Evolutionary conservation across 768 basidiomycete species (phyloP).

Genomic region (Hygrophorus pudorinus): DNA sequence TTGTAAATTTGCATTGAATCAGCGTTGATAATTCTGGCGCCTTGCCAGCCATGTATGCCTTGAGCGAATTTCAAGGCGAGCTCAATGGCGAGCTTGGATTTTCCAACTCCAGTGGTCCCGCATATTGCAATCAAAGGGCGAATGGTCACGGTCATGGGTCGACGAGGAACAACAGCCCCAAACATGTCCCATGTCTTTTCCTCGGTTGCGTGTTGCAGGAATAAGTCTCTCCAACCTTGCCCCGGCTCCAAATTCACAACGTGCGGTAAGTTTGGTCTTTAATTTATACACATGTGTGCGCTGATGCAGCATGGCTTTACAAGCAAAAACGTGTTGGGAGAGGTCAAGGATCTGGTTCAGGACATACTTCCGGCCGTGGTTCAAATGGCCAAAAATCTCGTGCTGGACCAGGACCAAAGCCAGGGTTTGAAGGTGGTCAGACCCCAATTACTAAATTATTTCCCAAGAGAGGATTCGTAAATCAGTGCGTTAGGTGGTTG

Average conservation of each 20-base stretch:
- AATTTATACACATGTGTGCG: not conserved
- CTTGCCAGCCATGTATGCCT: conserved; percentile 34
- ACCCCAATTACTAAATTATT: conserved; percentile 85
- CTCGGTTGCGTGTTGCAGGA: conserved; percentile 26
- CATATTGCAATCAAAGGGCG: conserved; percentile 76
- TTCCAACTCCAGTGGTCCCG: conserved; percentile 94
- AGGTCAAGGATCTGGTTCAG: conserved; percentile 85
- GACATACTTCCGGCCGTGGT: conserved; percentile 89
- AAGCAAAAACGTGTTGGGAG: conserved; percentile 93
- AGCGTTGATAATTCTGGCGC: conserved; percentile 81
- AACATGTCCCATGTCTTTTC: conserved; percentile 19
- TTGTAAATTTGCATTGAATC: conserved; percentile 97
- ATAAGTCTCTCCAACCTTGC: conserved; percentile 63
- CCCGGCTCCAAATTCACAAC: conserved; percentile 61
- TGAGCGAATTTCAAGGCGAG: conserved; percentile 56
- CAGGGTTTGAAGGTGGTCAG: conserved; percentile 94
- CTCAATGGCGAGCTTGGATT: conserved; percentile 85
- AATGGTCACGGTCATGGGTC: conserved; percentile 37
- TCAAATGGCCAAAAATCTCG: conserved; percentile 95
- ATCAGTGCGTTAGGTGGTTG: conserved; percentile 53
- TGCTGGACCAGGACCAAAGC: conserved; percentile 73
- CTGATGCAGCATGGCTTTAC: conserved; percentile 8
- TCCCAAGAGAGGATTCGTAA: conserved; percentile 92
- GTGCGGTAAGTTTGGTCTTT: conserved; percentile 34
- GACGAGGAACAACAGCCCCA: not conserved